phyloP scores from a whole-genome alignment of 768 basidiomycete species.

The Termitomyces sp. region DNA sequence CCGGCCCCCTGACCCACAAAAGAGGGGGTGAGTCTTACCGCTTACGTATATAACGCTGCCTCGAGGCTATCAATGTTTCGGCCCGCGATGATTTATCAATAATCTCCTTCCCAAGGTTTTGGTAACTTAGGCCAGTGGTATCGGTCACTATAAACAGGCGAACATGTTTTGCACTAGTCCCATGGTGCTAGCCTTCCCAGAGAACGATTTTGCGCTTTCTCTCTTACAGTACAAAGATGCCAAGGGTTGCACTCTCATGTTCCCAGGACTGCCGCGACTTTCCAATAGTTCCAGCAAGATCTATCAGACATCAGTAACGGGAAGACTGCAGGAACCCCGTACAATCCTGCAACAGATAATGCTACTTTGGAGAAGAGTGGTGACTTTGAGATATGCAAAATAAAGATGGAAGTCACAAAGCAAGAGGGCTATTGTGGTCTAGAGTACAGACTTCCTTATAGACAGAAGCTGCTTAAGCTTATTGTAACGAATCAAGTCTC shows the following conservation, averaged over 20 bases:
- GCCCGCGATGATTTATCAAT: slow-evolving; percentile 17
- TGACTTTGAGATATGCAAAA: slow-evolving; percentile 15
- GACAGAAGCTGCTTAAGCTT: not conserved
- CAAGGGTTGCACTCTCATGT: not conserved
- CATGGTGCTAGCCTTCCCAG: slow-evolving; percentile 6
- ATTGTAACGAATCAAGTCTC: not conserved
- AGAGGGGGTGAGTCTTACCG: slow-evolving; percentile 16
- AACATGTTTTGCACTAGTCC: slow-evolving; percentile 10
- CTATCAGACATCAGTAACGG: slow-evolving; percentile 10
- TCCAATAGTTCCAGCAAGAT: slow-evolving; percentile 1
- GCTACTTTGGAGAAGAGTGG: slow-evolving; percentile 6
- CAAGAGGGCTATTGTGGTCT: slow-evolving; percentile 10
- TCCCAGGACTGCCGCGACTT: not conserved
- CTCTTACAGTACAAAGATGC: slow-evolving; percentile 9
- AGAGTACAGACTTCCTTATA: slow-evolving; percentile 4
- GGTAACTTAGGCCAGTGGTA: slow-evolving; percentile 12
- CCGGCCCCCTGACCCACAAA: slow-evolving; percentile 18
- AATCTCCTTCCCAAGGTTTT: slow-evolving; percentile 13
- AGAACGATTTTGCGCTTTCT: slow-evolving; percentile 13
- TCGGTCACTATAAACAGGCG: slow-evolving; percentile 16
- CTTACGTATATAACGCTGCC: slow-evolving; percentile 18
- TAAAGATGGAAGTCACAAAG: slow-evolving; percentile 11
- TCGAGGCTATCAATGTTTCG: slow-evolving; percentile 19
- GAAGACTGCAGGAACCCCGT: slow-evolving; percentile 5
- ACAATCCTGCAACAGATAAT: slow-evolving; percentile 12